Conservation (phyloP, 805 yeast genomes). For the Teunomyces panamensis region DNA sequence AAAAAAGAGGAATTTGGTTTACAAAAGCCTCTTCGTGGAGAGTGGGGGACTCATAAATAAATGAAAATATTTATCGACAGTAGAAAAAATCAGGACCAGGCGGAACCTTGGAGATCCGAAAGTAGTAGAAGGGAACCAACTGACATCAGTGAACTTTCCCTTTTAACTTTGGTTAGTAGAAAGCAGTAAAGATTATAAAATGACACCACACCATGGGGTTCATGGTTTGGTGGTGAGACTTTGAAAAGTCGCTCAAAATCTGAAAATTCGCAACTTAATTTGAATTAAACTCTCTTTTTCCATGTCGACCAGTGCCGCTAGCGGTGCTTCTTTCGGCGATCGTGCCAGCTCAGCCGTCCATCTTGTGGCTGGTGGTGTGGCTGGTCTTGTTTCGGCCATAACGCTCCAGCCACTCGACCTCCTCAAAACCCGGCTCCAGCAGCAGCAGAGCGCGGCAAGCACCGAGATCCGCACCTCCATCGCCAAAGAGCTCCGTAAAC, state of each 20-base stretch:
- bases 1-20: background rate
- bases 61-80: too few species aligned
- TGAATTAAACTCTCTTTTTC: too few species aligned
- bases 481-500: conserved; percentile 41
- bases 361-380: conserved; percentile 74
- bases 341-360: conserved; percentile 41
- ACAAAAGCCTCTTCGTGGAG: background rate
- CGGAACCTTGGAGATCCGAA: too few species aligned
- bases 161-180: background rate
- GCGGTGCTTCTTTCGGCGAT: background rate
- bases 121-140: too few species aligned
- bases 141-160: too few species aligned
- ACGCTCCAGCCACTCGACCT: conserved; percentile 86
- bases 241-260: too few species aligned
- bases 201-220: background rate
- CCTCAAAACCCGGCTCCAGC: conserved; percentile 80
- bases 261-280: too few species aligned
- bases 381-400: conserved; percentile 81
- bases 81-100: too few species aligned
- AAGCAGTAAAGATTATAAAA: background rate
- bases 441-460: conserved; percentile 32
- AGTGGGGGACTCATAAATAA: too few species aligned
- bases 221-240: too few species aligned
- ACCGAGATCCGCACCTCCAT: conserved; percentile 26
- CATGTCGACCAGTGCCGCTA: too few species aligned